Evolutionary conservation across 768 basidiomycete genomes (phyloP).

Genomic region (Suillus hirtellus): DNA sequence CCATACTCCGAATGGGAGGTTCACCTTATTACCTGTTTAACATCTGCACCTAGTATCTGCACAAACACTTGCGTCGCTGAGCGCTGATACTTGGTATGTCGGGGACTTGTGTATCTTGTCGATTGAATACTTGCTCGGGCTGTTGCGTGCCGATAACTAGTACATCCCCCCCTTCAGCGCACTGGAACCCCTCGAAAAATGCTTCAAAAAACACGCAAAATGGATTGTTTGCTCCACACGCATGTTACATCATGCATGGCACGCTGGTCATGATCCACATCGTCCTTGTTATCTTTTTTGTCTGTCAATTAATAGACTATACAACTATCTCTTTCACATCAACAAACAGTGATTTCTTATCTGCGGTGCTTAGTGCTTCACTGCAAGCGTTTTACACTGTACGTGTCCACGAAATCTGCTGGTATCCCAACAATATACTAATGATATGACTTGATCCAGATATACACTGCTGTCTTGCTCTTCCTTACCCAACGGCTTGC

Average conservation of each 20-base stretch:
- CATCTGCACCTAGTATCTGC: too few relatives aligned
- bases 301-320: constrained; percentile 2
- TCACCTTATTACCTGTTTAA: too few relatives aligned
- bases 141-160: background rate
- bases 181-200: background rate
- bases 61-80: too few relatives aligned
- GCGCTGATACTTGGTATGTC: too few relatives aligned
- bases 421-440: too few relatives aligned
- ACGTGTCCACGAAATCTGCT: too few relatives aligned
- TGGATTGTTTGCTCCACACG: background rate
- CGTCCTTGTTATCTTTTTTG: background rate
- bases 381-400: constrained; percentile 13
- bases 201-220: background rate
- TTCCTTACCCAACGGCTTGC: too few relatives aligned
- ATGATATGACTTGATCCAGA: too few relatives aligned
- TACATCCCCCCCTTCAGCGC: background rate
- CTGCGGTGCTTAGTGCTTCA: constrained; percentile 5
- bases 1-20: too few relatives aligned
- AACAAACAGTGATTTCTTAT: background rate
- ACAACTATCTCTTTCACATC: background rate
- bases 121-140: background rate
- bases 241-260: background rate
- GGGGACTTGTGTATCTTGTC: too few relatives aligned
- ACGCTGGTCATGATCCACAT: background rate
- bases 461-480: too few relatives aligned